phyloP scores from a whole-genome alignment of 176 grass and related monocot genomes.

The Miscanthus lutarioriparius region DNA sequence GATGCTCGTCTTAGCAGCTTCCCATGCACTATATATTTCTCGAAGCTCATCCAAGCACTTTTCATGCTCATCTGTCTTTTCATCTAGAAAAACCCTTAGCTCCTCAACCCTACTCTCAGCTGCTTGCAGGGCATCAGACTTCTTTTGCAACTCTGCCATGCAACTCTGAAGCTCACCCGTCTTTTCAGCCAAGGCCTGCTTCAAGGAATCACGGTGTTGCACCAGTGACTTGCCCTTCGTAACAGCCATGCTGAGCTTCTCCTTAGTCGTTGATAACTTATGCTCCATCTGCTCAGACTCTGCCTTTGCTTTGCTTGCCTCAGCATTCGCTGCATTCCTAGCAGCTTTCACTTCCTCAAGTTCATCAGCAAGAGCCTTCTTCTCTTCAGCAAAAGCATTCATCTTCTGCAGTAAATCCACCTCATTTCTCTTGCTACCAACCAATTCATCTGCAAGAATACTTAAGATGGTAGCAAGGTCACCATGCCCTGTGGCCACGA shows the following conservation, averaged over 20 bases:
- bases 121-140: constrained; percentile 63
- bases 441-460: constrained; percentile 53
- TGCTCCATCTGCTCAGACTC: constrained; percentile 79
- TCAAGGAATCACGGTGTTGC: constrained; percentile 91
- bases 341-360: constrained; percentile 59
- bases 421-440: constrained; percentile 77
- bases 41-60: constrained; percentile 72
- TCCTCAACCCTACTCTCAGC: constrained; percentile 61
- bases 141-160: constrained; percentile 63
- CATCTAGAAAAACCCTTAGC: constrained; percentile 49
- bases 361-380: constrained; percentile 51
- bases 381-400: constrained; percentile 58
- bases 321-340: constrained; percentile 53
- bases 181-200: constrained; percentile 81
- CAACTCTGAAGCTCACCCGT: constrained; percentile 58
- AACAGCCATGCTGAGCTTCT: constrained; percentile 90
- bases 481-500: constrained; percentile 27
- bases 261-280: constrained; percentile 63
- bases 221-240: constrained; percentile 94
- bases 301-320: constrained; percentile 64
- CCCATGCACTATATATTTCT: constrained; percentile 63
- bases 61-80: constrained; percentile 66
- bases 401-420: constrained; percentile 53
- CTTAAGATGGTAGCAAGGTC: constrained; percentile 47
- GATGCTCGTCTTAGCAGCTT: constrained; percentile 62